Conservation (phyloP, 495 filamentous ascomycete genomes). For the Margaritispora aquatica region DNA sequence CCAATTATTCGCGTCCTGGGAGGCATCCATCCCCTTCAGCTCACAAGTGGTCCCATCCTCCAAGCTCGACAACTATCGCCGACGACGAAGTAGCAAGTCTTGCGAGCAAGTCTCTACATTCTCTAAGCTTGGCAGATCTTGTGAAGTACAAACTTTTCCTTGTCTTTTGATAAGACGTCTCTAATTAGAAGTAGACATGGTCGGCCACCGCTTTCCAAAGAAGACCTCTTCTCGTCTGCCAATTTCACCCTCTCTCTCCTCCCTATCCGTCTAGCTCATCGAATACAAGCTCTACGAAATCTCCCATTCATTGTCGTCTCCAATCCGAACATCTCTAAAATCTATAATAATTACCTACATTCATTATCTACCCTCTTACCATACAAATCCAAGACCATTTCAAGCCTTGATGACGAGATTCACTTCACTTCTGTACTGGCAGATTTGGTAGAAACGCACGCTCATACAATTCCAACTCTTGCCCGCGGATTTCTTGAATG, state of each 20-base stretch:
- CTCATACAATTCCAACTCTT: slow-evolving; percentile 88
- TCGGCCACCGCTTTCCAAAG: slow-evolving; percentile 75
- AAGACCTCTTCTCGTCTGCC: slow-evolving; percentile 77
- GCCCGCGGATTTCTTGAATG: slow-evolving; percentile 91
- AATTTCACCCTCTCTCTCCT: slow-evolving; percentile 93
- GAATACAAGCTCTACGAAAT: slow-evolving; percentile 86
- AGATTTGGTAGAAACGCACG: slow-evolving; percentile 87
- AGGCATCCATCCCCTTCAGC: slow-evolving; percentile 26
- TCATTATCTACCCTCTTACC: slow-evolving; percentile 83
- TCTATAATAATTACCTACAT: slow-evolving; percentile 93
- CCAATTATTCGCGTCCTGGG: neutral
- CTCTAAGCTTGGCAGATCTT: slow-evolving; percentile 79
- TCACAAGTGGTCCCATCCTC: slow-evolving; percentile 32
- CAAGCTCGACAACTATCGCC: slow-evolving; percentile 31
- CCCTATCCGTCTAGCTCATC: slow-evolving; percentile 88
- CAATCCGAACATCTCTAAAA: slow-evolving; percentile 84
- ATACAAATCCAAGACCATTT: slow-evolving; percentile 70
- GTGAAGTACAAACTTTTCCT: slow-evolving; percentile 59
- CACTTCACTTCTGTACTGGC: slow-evolving; percentile 87
- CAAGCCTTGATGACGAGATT: slow-evolving; percentile 79
- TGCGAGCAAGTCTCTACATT: slow-evolving; percentile 70
- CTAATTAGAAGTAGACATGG: slow-evolving; percentile 56
- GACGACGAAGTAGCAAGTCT: slow-evolving; percentile 72
- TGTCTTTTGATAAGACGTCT: neutral
- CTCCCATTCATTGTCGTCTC: slow-evolving; percentile 96